A percentile compares a stretch with the other conserved stretches of the same genome.
These are phyloP conservation scores for Arctostaphylos glauca DNA, from an alignment of 148 eudicot species.

Conservation along the genomic window DNA sequence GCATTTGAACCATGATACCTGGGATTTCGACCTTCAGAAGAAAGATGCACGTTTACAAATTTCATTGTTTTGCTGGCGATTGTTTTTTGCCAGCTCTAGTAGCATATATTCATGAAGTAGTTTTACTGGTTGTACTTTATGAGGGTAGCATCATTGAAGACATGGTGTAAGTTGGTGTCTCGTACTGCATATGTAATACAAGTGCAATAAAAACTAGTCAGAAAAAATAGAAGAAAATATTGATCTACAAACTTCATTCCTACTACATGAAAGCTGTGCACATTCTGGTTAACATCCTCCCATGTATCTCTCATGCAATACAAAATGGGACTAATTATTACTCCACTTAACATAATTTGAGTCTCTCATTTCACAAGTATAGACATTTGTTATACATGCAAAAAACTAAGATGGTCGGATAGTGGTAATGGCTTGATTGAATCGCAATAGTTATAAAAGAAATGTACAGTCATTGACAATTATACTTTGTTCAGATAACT, in stretches of 20 bases:
- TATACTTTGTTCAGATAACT: too few relatives aligned
- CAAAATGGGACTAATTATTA: too few relatives aligned
- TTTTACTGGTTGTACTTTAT: background rate
- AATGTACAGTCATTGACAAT: too few relatives aligned
- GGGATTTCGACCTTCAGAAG: background rate
- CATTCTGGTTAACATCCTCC: too few relatives aligned
- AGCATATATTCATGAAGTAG: background rate
- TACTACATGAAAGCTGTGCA: too few relatives aligned
- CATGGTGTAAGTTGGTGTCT: background rate
- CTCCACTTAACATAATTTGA: too few relatives aligned
- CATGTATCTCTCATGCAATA: too few relatives aligned
- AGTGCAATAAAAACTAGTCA: background rate
- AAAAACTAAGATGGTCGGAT: too few relatives aligned
- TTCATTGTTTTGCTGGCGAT: background rate
- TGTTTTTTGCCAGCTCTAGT: background rate
- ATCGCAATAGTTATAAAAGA: too few relatives aligned
- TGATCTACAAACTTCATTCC: background rate
- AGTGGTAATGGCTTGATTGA: too few relatives aligned
- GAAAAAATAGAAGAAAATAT: background rate
- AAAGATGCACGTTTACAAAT: background rate
- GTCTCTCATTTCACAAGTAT: too few relatives aligned
- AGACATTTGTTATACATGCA: too few relatives aligned
- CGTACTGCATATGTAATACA: background rate
- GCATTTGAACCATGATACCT: slow-evolving; percentile 51
- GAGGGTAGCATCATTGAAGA: background rate